Base-by-base conservation (phyloP, 192 early-diverging fungal species). In the Entomortierella chlamydospora region DNA sequence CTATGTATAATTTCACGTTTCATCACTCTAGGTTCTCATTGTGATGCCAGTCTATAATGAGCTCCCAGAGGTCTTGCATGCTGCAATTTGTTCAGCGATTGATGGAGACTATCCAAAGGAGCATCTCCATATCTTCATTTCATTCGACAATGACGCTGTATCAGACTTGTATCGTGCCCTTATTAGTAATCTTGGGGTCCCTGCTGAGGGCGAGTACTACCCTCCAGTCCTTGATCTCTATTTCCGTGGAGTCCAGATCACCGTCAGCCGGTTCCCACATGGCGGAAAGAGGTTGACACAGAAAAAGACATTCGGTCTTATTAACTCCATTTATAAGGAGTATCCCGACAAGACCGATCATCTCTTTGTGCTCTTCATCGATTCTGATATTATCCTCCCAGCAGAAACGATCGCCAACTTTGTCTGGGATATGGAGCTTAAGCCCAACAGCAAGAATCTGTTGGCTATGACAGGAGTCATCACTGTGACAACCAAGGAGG, bases 201-300 rank as follows among this genome's bases (percentile, higher is more conserved):
- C 60, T 5, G 62, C 63, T 45, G 72, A 45, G 26, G 65, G 23
- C 31, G 58, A 52, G 7, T 64, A 47, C 17, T 61, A 67, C 42
- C 65, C 65, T 13, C 65, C 65, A 0, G 65, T 67, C 11, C 18
- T 67, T 25, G 65, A 67, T 28, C 65, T 52, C 39, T 79, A 56
- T 39, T 84, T 68, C 61, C 66, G 64, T 3, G 65, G 68, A 55
- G 83, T 82, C 18, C 55, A 62, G 43, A 61, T 86, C 34, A 64
- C 68, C 1, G 73, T 86, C n/a, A 57, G 66, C 30, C 56, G 76
- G 17, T 87, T 84, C 51, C 85, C 85, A 1, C 86, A 87, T 68
- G 87, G 87, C 26, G 86, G 86, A 42, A 87, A 87, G 58, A 42
- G 86, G 18, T 53, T 76, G 42, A 89, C 87, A 2, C 86, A 87